These are phyloP conservation scores for Vitis rupestris DNA, from an alignment of 164 flowering plant genomes.

Conservation along the genomic window DNA sequence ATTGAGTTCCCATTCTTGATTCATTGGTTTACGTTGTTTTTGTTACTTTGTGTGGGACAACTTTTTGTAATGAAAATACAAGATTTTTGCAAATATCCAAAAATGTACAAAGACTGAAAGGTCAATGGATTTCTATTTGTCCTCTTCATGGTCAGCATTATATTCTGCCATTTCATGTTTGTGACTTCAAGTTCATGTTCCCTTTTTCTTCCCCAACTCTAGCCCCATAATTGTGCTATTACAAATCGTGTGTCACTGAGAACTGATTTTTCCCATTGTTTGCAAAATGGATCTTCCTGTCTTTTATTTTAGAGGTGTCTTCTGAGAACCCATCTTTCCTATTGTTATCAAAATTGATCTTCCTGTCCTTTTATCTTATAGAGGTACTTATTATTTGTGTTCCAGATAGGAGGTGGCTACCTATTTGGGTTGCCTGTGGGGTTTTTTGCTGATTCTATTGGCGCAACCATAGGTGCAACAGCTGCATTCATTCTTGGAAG, in stretches of 20 bases:
- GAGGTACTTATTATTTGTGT: slow-evolving; percentile 5
- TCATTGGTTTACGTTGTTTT: background rate
- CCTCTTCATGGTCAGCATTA: background rate
- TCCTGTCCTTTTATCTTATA: too few relatives aligned
- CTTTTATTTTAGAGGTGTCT: background rate
- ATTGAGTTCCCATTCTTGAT: background rate
- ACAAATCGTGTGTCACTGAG: background rate
- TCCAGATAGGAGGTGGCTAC: slow-evolving; percentile 86
- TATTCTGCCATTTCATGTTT: too few relatives aligned
- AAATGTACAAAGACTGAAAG: too few relatives aligned
- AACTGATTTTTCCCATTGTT: background rate
- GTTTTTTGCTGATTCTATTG: slow-evolving; percentile 76
- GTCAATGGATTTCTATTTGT: background rate
- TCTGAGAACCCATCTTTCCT: background rate
- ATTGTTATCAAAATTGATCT: background rate
- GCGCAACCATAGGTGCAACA: slow-evolving; percentile 77
- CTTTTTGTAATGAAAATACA: background rate
- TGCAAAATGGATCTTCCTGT: background rate
- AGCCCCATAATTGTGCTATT: background rate
- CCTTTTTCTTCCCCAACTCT: background rate
- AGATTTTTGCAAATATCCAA: background rate
- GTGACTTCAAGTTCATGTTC: too few relatives aligned
- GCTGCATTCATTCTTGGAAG: slow-evolving; percentile 85
- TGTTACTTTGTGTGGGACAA: too few relatives aligned
- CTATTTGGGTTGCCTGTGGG: slow-evolving; percentile 87